phyloP scores from a whole-genome alignment of 2,329 filamentous ascomycete species.

The Fusarium globosum region DNA sequence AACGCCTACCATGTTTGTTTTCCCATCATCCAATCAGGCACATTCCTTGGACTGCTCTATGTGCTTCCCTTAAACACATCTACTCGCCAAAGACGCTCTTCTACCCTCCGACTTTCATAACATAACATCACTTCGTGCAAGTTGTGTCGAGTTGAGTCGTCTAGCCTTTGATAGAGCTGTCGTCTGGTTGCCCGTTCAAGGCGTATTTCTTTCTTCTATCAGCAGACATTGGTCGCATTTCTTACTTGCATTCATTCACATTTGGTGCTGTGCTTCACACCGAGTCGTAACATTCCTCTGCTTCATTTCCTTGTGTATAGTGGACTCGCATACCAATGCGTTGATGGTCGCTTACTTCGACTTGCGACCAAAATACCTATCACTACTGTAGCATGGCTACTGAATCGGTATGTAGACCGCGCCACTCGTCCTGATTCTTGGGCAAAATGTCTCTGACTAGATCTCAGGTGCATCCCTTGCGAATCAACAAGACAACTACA shows the following conservation, averaged over 20 bases:
- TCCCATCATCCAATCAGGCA: constrained; percentile 46
- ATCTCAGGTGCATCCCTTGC: constrained; percentile 77
- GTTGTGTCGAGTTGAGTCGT: constrained; percentile 34
- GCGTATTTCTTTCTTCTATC: constrained; percentile 41
- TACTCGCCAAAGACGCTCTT: constrained; percentile 43
- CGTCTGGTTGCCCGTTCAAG: constrained; percentile 35
- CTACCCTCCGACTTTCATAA: constrained; percentile 40
- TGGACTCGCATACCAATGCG: constrained; percentile 49
- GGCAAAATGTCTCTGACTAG: constrained; percentile 40
- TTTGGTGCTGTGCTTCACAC: constrained; percentile 17
- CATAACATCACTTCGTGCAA: constrained; percentile 42
- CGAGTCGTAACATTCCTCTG: constrained; percentile 48
- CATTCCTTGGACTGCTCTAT: constrained; percentile 27
- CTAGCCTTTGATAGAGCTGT: constrained; percentile 41
- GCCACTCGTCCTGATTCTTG: constrained; percentile 27
- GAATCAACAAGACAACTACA: constrained; percentile 76
- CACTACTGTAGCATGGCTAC: constrained; percentile 50
- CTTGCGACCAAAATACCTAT: constrained; percentile 34
- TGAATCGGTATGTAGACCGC: constrained; percentile 51
- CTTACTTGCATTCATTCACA: constrained; percentile 42
- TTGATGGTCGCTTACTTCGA: constrained; percentile 46
- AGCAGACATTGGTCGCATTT: constrained; percentile 40
- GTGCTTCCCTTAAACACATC: constrained; percentile 50
- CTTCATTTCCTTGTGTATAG: constrained; percentile 38
- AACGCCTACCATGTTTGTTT: constrained; percentile 49